Evolutionary conservation across 768 basidiomycete genomes (phyloP).

Genomic region (Termitomyces sp.): DNA sequence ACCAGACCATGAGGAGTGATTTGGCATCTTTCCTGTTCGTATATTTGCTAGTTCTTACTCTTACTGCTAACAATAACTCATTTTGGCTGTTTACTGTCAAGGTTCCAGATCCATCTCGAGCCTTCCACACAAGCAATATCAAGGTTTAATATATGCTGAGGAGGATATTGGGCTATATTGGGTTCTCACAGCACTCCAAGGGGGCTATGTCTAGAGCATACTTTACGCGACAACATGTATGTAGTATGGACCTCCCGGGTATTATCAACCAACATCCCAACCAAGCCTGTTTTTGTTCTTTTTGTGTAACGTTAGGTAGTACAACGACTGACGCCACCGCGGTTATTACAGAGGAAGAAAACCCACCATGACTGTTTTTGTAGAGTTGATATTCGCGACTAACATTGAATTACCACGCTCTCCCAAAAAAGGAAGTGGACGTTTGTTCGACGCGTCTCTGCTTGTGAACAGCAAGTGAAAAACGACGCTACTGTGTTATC

Average conservation of each 20-base stretch:
- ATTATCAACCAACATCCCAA: too few relatives aligned
- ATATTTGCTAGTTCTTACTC: neutral
- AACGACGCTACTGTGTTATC: neutral
- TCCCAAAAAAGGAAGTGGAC: conserved; percentile 9
- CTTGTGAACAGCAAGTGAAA: neutral
- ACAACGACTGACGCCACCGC: too few relatives aligned
- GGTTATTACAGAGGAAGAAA: too few relatives aligned
- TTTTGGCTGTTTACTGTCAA: neutral
- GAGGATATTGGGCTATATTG: too few relatives aligned
- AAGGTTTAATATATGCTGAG: too few relatives aligned
- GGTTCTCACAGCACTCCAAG: too few relatives aligned
- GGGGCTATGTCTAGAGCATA: too few relatives aligned
- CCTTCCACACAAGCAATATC: neutral
- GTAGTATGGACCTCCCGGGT: too few relatives aligned
- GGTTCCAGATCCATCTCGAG: neutral
- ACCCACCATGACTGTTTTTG: neutral
- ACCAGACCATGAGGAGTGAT: neutral
- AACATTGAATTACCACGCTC: too few relatives aligned
- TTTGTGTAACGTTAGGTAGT: too few relatives aligned
- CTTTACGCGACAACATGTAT: too few relatives aligned
- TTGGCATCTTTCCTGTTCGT: neutral
- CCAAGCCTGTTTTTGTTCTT: too few relatives aligned
- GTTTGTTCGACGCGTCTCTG: conserved; percentile 12
- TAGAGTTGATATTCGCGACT: neutral
- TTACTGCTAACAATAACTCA: neutral